phyloP scores from a whole-genome alignment of 768 basidiomycete species.

The Lactarius deliciosus region DNA sequence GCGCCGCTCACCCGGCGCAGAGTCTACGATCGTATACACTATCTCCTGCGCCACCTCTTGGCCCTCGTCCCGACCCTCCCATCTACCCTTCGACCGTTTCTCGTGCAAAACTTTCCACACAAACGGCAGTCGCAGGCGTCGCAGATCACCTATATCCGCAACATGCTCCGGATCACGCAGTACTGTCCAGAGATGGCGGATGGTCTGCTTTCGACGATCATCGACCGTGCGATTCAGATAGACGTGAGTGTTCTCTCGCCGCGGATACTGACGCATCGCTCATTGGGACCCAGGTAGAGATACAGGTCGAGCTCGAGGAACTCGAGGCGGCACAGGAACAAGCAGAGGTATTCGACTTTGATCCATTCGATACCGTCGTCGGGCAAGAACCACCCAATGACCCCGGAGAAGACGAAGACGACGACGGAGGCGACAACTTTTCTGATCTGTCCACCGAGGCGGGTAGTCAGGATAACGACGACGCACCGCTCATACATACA shows the following conservation, averaged over 20 bases:
- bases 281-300: constrained; percentile 68
- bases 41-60: constrained; percentile 82
- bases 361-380: constrained; percentile 82
- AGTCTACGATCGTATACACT: constrained; percentile 85
- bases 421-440: constrained; percentile 46
- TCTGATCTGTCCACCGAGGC: constrained; percentile 79
- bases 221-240: constrained; percentile 94
- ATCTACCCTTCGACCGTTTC: constrained; percentile 79
- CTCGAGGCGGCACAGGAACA: constrained; percentile 65
- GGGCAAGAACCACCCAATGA: constrained; percentile 74
- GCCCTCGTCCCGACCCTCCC: constrained; percentile 90
- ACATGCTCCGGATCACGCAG: constrained; percentile 74
- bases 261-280: not conserved
- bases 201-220: constrained; percentile 78
- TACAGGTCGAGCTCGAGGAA: constrained; percentile 94
- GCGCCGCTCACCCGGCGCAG: constrained; percentile 74
- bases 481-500: constrained; percentile 40
- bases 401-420: constrained; percentile 50
- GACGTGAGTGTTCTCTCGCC: constrained; percentile 53
- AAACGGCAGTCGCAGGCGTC: constrained; percentile 80
- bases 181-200: constrained; percentile 90
- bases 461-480: constrained; percentile 49
- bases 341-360: constrained; percentile 67
- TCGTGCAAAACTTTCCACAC: constrained; percentile 87
- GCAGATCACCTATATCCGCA: constrained; percentile 89